Evolutionary conservation across 208 protist species (phyloP), one percentile per base, ranked within the genome.

Genomic region (Acanthamoeba triangularis): DNA sequence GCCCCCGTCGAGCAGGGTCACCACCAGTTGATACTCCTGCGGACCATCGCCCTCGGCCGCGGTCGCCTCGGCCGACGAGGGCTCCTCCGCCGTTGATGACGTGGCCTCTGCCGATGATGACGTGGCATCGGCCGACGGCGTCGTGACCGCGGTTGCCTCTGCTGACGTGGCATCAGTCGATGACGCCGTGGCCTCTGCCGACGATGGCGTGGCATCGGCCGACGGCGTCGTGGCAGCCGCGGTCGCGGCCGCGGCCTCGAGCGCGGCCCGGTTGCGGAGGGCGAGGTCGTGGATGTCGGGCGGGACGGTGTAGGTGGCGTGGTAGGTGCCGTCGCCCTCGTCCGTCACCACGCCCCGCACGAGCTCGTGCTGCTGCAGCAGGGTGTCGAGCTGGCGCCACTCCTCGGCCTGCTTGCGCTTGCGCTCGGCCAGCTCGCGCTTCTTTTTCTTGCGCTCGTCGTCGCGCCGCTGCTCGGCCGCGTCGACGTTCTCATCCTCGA

Each of bases 241-340:
- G 6, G n/a, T 10, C 6, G 14, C 16, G 6, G n/a, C 20, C 6
- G 14, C 16, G 11, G 35, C 35, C 7, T 33, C 33, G 28, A 78
- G 69, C 16, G 8, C 8, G 10, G 18, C 8, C 69, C 37, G 30
- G 30, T 30, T 47, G 33, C 28, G 28, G 2, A 14, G 11, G 33
- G 37, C 11, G 7, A 90, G 0, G 16, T 23, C 7, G 20, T 23
- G 41, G 35, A 65, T 44, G 54, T 90, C 82, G 1, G 18, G 41
- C 13, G 74, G 74, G 23, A 90, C 30, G 54, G 35, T 63, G 82
- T 90, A 90, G 13, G 82, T 44, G 25, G 49, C 82, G 10, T 11
- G 54, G 54, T 90, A 90, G 49, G 82, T 90, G 35, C 82, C 82
- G 54, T 90, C 49, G 25, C 54, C 82, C 28, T 90, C 52, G 54